These are phyloP conservation scores for Lineolata rhizophorae DNA, from an alignment of 495 filamentous ascomycete species.

Conservation along the genomic window DNA sequence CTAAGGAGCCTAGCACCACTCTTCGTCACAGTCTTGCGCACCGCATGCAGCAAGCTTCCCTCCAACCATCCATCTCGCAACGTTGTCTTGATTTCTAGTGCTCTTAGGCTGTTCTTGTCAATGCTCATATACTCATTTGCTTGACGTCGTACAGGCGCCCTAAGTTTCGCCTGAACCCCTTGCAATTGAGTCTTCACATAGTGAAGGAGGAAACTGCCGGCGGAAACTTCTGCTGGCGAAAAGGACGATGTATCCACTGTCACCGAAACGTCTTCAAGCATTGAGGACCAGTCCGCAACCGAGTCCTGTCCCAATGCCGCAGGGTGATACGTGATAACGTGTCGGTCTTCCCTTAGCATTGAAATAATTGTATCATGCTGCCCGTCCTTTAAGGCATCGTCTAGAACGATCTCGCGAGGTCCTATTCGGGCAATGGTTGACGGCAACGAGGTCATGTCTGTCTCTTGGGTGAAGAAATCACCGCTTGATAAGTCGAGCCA, in stretches of 20 bases:
- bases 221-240: conserved; percentile 30
- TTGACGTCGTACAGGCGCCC: conserved; percentile 54
- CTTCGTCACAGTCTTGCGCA: conserved; percentile 77
- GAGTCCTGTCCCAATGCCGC: conserved; percentile 24
- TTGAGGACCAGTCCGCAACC: conserved; percentile 44
- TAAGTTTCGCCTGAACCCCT: conserved; percentile 61
- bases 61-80: conserved; percentile 48
- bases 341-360: conserved; percentile 29
- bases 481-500: conserved; percentile 94
- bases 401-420: conserved; percentile 68
- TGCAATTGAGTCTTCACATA: conserved; percentile 66
- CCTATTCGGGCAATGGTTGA: conserved; percentile 63
- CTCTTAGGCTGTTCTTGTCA: conserved; percentile 74
- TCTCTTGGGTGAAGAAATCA: conserved; percentile 73
- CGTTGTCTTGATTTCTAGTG: conserved; percentile 72
- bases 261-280: conserved; percentile 47
- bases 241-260: conserved; percentile 21
- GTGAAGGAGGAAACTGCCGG: conserved; percentile 53
- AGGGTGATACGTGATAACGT: conserved; percentile 32
- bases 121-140: conserved; percentile 64
- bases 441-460: conserved; percentile 44
- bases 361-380: conserved; percentile 12
- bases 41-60: conserved; percentile 70
- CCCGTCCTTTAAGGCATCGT: conserved; percentile 16
- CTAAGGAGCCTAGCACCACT: conserved; percentile 68